Evolutionary conservation across 192 early-diverging fungal species (phyloP), one percentile per base, ranked within the genome.

Genomic region (Coemansia sp.): DNA sequence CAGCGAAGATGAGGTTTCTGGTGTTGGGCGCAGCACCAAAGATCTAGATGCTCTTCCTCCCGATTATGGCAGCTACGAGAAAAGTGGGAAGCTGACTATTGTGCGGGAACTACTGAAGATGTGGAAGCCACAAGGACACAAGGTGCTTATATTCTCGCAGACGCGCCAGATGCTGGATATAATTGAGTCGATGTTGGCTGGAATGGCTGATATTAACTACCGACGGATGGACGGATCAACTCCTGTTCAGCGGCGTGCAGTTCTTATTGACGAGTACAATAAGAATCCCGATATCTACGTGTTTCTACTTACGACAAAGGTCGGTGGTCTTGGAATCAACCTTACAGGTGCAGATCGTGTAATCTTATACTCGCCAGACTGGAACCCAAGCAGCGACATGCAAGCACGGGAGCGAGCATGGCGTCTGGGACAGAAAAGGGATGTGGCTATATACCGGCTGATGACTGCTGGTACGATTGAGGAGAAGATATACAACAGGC

Each of bases 311-410:
- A 99, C 97, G 0, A 99, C 97, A 52, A 94, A 94, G 65, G 96
- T 98, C 1, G 97, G 97, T 18, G 97, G 97, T 2, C 80, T 99
- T 9, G 97, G 97, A 4, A 88, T 97, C 49, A 98, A 99, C 69
- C 79, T 99, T 60, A 97, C 93, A 0, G 95, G 95, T 0, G 97
- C 97, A 0, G 87, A 98, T 70, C 88, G 97, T 0, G 90, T 98
- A 7, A 90, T 99, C 21, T 88, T 99, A 22, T 99, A 86, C 76
- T 96, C 98, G 84, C 97, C 97, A 4, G 97, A 99, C 69, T 99
- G 97, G 97, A 99, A 99, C 68, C 96, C 96, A 3, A 95, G 93
- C 16, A 97, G 92, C 41, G 97, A 99, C 76, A 85, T 92, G 22
- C 97, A 99, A 65, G 96, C 97, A 1, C 82, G 95, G 54, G 96